Conservation (phyloP, 139 green algal genomes). For the Asterochloris sp. region DNA sequence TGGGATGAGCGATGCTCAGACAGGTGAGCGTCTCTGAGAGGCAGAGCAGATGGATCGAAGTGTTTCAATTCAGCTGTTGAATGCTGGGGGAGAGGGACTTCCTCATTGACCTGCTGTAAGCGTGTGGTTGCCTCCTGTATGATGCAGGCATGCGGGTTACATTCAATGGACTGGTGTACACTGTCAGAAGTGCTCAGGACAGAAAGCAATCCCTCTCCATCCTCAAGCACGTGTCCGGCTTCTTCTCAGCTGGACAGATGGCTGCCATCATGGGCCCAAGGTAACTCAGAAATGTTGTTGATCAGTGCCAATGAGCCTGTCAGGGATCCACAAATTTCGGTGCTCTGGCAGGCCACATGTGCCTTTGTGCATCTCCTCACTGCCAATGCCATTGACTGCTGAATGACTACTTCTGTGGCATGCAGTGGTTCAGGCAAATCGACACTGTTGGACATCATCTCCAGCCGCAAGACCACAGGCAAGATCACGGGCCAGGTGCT, state of each 20-base stretch:
- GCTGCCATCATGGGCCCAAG: constrained; percentile 26
- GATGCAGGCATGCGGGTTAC: constrained; percentile 10
- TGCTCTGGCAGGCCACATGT: not conserved
- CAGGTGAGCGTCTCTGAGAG: too few relatives aligned
- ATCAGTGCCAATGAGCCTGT: not conserved
- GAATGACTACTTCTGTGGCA: not conserved
- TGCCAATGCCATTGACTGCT: not conserved
- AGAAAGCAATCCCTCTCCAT: constrained; percentile 25
- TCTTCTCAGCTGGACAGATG: constrained; percentile 30
- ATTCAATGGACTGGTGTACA: constrained; percentile 22
- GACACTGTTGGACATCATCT: constrained; percentile 50
- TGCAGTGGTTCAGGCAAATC: constrained; percentile 13
- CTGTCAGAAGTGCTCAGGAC: constrained; percentile 26
- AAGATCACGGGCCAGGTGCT: constrained; percentile 26
- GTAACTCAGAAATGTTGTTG: not conserved
- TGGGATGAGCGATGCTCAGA: too few relatives aligned
- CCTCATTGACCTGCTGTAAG: too few relatives aligned
- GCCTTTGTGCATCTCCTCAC: not conserved
- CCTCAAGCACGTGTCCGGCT: constrained; percentile 26
- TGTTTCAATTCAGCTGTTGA: too few relatives aligned
- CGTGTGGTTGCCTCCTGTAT: too few relatives aligned
- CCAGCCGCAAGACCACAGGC: constrained; percentile 43
- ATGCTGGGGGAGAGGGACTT: too few relatives aligned
- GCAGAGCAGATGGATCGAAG: too few relatives aligned
- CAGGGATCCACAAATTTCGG: not conserved